A percentile compares a stretch with the other conserved stretches of the same genome.
Conservation (phyloP, 2,329 filamentous ascomycete genomes). For the Stagonosporopsis tanaceti region DNA sequence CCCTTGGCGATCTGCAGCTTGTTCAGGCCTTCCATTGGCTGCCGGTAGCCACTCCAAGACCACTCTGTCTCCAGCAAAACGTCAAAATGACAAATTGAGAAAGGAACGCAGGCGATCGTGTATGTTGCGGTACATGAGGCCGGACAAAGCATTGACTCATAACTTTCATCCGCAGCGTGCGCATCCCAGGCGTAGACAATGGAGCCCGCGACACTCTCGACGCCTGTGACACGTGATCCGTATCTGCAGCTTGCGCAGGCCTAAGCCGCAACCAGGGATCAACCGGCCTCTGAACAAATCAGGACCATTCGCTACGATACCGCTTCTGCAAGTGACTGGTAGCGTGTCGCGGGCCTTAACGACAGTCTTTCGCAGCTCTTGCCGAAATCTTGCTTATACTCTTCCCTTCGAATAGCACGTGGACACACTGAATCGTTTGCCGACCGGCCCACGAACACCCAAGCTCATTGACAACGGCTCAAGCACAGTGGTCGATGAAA, state of each 20-base stretch:
- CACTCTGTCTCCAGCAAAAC: neutral
- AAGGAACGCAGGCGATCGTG: neutral
- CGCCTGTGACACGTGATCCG: constrained; percentile 25
- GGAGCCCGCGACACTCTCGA: constrained; percentile 17
- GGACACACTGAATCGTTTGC: constrained; percentile 10
- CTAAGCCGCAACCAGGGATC: constrained; percentile 33
- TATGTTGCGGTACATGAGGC: neutral
- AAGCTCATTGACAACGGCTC: neutral
- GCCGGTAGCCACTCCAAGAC: neutral
- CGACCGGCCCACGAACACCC: neutral
- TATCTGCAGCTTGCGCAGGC: constrained; percentile 23
- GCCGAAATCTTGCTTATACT: constrained; percentile 1
- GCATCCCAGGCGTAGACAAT: constrained; percentile 10
- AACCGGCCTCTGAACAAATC: constrained; percentile 31
- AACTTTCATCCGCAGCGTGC: neutral
- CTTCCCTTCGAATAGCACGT: constrained; percentile 14
- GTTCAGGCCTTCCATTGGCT: constrained; percentile 13
- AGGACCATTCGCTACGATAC: constrained; percentile 31
- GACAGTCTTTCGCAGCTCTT: constrained; percentile 19
- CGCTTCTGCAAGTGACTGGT: constrained; percentile 28
- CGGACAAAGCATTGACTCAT: neutral
- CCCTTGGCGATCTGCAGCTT: constrained; percentile 15
- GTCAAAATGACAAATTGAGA: neutral
- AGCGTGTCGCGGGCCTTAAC: constrained; percentile 27
- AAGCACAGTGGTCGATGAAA: neutral